Conservation (phyloP, 345 rosid species). For the Citrus cavaleriei region DNA sequence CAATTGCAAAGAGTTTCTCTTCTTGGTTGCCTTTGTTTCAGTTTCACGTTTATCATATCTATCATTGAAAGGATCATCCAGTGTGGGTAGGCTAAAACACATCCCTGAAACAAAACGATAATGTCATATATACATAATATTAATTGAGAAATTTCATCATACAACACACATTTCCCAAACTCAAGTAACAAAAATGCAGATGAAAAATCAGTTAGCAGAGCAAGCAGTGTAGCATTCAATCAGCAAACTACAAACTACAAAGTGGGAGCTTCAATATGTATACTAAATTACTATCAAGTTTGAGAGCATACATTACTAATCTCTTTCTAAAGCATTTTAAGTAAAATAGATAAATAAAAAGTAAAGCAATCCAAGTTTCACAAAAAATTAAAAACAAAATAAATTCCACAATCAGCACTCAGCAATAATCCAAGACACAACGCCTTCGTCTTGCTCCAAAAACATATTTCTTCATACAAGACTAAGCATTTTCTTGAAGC, state of each 20-base stretch:
- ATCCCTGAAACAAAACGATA: slow-evolving; percentile 45
- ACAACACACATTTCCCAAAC: background rate
- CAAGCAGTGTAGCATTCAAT: background rate
- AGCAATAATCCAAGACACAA: background rate
- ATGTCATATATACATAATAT: background rate
- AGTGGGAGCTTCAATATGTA: background rate
- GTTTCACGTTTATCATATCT: slow-evolving; percentile 36
- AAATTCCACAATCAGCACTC: background rate
- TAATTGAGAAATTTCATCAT: background rate
- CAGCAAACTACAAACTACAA: background rate
- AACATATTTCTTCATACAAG: background rate
- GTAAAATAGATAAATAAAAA: background rate
- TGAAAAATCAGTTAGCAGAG: background rate
- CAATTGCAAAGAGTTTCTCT: slow-evolving; percentile 8
- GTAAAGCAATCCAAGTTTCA: background rate
- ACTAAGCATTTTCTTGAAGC: background rate
- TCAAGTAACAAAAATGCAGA: background rate
- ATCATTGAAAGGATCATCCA: slow-evolving; percentile 78
- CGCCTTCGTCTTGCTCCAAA: background rate
- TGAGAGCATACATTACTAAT: no score
- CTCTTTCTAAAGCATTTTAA: background rate
- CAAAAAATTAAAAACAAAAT: no score
- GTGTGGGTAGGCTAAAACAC: slow-evolving; percentile 91
- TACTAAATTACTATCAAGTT: background rate
- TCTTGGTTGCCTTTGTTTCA: slow-evolving; percentile 24